Base-by-base conservation (phyloP, 192 early-diverging fungal species). In the Podila horticola region DNA sequence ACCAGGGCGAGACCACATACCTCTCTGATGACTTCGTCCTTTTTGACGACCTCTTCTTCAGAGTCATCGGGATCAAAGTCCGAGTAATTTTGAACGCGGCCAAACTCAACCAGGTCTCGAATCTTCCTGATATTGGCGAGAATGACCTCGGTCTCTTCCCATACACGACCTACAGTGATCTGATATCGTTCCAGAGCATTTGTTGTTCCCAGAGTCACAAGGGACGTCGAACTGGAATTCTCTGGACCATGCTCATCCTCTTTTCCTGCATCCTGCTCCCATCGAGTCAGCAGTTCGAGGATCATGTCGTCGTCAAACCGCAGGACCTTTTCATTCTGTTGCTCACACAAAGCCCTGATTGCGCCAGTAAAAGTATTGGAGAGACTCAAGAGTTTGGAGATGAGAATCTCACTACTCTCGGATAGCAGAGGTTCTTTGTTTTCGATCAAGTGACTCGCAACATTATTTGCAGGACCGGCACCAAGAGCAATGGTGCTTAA, bases 241-340 rank as follows among this genome's bases (percentile, higher is more conserved):
- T 71, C 58, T 2, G 58, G 52, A 29, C 28, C 58, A 1, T 64
- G 57, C 4, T 71, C 66, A 17, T 66, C 55, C 1, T 49, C 64
- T 24, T 26, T 24, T 15, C n/a, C 77, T 19, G 71, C 77, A 45
- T 81, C 77, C 31, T 81, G 77, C 24, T 81, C 77, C 77, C 77
- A 81, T n/a, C 57, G 59, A 24, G 51, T 68, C 38, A 81, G 20
- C 34, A 81, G 58, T 8, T 73, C 66, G 33, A 81, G 22, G 34
- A 73, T 81, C 70, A 73, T 73, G 48, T 73, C 50, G 38, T 81
- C 77, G 36, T 81, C 76, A 49, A 79, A 79, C 11, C 76, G 61
- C 33, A 81, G 34, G 29, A 81, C 77, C 26, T 81, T 81, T 33
- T 81, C 77, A 41, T 81, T 81, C 45, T 81, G 77, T 26, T 81